Base-by-base conservation (phyloP, 2,329 filamentous ascomycete genomes). In the Trichoderma aggressivum region DNA sequence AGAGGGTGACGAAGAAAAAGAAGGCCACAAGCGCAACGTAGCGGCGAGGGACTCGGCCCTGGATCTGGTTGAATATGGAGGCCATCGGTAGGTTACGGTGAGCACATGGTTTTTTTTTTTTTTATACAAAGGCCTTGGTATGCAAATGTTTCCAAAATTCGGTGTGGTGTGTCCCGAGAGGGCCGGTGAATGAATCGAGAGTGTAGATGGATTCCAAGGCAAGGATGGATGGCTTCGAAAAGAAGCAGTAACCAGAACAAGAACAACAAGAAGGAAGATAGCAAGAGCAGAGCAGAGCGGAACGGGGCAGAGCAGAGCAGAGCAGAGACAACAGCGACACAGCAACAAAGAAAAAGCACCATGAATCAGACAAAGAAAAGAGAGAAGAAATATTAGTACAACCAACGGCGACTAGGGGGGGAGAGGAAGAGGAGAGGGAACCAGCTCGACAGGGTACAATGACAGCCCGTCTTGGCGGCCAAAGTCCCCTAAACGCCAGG, bases 1-100 rank as follows among this genome's bases (percentile, higher is more conserved):
- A 71, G 55, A 78, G 24, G 56, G 56, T 67, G 71, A 74, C 69
- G 58, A 80, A 60, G 70, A 71, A 60, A 71, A 78, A 53, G 65
- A 81, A 76, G 71, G 77, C 47, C 55, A 79, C 65, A 53, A 81
- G 72, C 63, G 74, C 74, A 61, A 80, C 63, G 62, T 80, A 80
- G 73, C 81, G 81, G 73, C 79, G 79, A 71, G 75, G 75, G 14
- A 75, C 72, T 70, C 78, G 78, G 72, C 80, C 77, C 73, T 79
- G 77, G 62, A 77, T 66, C 75, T 77, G 75, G 60, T 70, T 78
- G 58, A 80, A 59, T 78, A 81, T 80, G 75, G 69, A 71, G 55
- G n/a, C 39, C 21, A 36, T 28, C 26, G 28, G 32, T n/a, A 21
- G n/a, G 47, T 53, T 61, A 50, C 36, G 53, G 50, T 30, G 69